These are phyloP conservation scores for Pachysandra terminalis DNA, from an alignment of 164 flowering plant genomes.

Conservation along the genomic window DNA sequence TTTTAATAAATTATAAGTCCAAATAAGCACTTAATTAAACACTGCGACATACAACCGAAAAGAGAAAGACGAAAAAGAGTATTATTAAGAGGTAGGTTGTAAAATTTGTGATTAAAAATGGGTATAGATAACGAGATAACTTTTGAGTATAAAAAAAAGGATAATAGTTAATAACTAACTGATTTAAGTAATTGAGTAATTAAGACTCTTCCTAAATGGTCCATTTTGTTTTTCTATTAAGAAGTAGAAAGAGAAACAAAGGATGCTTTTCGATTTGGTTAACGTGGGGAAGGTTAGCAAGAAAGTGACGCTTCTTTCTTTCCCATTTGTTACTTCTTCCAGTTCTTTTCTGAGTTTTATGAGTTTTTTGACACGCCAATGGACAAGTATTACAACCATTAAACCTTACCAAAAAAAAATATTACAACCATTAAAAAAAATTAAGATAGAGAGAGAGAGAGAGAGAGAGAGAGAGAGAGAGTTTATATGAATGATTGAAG, in stretches of 20 bases:
- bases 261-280: constrained; percentile 57
- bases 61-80: no score
- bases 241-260: neutral
- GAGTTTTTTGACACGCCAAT: no score
- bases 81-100: no score
- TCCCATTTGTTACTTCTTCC: neutral
- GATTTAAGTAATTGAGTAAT: no score
- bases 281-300: constrained; percentile 50
- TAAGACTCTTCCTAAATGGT: constrained; percentile 19
- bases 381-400: neutral
- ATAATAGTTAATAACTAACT: no score
- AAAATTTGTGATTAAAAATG: no score
- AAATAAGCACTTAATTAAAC: no score
- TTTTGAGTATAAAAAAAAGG: no score
- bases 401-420: no score
- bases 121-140: no score
- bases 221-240: constrained; percentile 8
- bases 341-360: neutral
- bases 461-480: constrained; percentile 16
- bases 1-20: no score
- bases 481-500: constrained; percentile 17
- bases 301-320: constrained; percentile 52
- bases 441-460: constrained; percentile 8
- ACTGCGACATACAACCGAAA: no score
- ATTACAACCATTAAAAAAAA: neutral